Evolutionary conservation across 495 filamentous ascomycete species (phyloP), one percentile per base, ranked within the genome.

Genomic region (Echria macrotheca): DNA sequence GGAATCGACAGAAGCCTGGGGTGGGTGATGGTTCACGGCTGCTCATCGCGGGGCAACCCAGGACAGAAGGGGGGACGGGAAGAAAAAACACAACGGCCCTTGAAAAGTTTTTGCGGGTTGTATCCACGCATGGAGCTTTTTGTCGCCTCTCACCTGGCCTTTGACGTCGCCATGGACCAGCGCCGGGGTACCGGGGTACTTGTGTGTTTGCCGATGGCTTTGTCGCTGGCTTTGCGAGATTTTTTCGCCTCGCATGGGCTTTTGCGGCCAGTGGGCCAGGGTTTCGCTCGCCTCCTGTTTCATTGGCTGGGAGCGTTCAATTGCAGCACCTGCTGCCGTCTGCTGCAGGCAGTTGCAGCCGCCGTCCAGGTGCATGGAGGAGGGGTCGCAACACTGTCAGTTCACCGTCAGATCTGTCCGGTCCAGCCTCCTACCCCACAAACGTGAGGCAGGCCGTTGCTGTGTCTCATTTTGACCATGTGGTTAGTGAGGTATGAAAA

Each of bases 21-120:
- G 17, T 10, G 18, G 15, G n/a, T n/a, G 22, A 9, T n/a, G 32
- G 45, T 24, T 32, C 29, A 33, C 26, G 14, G 41, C 35, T 42
- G 14, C 43, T 50, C 52, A 54, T 52, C 56, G 59, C 54, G 54
- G 59, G 54, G 59, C 54, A 49, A 49, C 44, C 21, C 47, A 37
- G 47, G 44, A 46, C 7, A 25, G 25, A 45, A 48, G 33, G n/a
- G n/a, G 28, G 43, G 49, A 17, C n/a, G 50, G 15, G 19, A 26
- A 49, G 53, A 31, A 40, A 35, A 55, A 53, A 49, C 29, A 59
- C 54, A 60, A 56, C 42, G 32, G 28, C 44, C 44, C 44, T 33
- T 37, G 44, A 44, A 56, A 53, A 40, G 47, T 51, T 57, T 55
- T 50, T 55, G 47, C 44, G 53, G 47, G 44, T 33, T 36, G 38